These are phyloP conservation scores for Porcisia hertigi DNA, from an alignment of 208 protist genomes.

Conservation along the genomic window DNA sequence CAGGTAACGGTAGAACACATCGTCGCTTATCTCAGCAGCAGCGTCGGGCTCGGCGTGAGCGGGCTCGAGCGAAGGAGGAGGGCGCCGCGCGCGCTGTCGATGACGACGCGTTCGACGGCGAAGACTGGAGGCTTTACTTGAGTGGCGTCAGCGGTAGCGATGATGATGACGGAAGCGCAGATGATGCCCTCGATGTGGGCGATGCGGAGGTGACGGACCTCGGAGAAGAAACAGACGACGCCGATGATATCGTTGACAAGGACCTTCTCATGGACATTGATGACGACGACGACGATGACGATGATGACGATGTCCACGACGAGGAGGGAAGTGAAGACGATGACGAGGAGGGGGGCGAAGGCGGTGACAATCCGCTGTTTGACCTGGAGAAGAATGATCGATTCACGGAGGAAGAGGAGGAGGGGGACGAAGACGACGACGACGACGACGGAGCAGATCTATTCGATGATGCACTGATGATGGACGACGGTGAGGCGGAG, in stretches of 20 bases:
- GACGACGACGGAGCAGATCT: conserved; percentile 40
- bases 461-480: conserved; percentile 23
- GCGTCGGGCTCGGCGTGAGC: not conserved
- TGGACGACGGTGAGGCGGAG: conserved; percentile 31
- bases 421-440: no score
- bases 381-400: conserved; percentile 24
- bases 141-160: conserved; percentile 9
- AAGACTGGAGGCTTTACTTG: conserved; percentile 45
- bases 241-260: conserved; percentile 38
- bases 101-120: conserved; percentile 21
- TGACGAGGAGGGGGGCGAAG: conserved; percentile 23
- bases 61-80: not conserved
- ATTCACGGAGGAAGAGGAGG: not conserved
- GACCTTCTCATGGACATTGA: conserved; percentile 35
- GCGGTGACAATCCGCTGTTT: conserved; percentile 36
- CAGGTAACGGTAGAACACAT: not conserved
- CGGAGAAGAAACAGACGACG: conserved; percentile 35
- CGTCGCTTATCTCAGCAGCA: not conserved
- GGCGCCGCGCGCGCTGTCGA: not conserved
- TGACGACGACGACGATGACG: conserved; percentile 17
- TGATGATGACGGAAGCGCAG: conserved; percentile 3
- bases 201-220: conserved; percentile 14
- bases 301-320: no score
- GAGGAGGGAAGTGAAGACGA: conserved; percentile 26
- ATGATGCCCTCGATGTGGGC: not conserved